Evolutionary conservation across 106 monocot genomes (phyloP), one percentile per base, ranked within the genome.

Genomic region (Dendrobium catenatum): DNA sequence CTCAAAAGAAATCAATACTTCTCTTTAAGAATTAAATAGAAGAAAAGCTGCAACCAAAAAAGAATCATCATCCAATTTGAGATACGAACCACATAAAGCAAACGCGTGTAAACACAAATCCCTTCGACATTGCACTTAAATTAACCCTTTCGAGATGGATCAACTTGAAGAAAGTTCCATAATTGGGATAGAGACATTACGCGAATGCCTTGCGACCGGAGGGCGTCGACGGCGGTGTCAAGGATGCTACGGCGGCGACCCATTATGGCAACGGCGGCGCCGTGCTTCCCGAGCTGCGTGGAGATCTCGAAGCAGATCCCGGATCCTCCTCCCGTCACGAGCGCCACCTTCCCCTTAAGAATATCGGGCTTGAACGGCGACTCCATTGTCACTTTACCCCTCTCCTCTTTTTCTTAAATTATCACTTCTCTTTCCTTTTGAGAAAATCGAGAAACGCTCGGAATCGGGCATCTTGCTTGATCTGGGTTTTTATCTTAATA

Each of bases 301-400:
- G 90, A 81, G 33, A 95, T 91, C 83, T 93, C 95, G 76, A 91
- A 88, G 55, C 93, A 86, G 76, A 95, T 95, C 20, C 95, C 95
- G 6, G 95, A 93, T 8, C 87, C 93, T 2, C 95, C 93, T 20
- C 95, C 95, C 1, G 95, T 95, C 22, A 95, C 47, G 58, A 95
- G 81, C 47, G 93, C 93, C 79, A 91, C 95, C 80, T 91, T 92
- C 27, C 95, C 95, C 76, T 89, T 87, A 6, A 93, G 76, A 26
- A 91, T 73, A 44, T 90, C 90, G 20, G 79, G 47, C 81, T 79
- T 90, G 79, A 95, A 95, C 16, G 93, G 87, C 27, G 95, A 93
- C 80, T 42, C 74, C 74, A 75, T 75, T n/a, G 74, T 51, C 51
- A 15, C 15, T 51, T 3, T 51, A 10, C 51, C 9, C 6, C 46